These are phyloP conservation scores for Fusarium anguioides DNA, from an alignment of 2,329 filamentous ascomycete species.

Conservation along the genomic window DNA sequence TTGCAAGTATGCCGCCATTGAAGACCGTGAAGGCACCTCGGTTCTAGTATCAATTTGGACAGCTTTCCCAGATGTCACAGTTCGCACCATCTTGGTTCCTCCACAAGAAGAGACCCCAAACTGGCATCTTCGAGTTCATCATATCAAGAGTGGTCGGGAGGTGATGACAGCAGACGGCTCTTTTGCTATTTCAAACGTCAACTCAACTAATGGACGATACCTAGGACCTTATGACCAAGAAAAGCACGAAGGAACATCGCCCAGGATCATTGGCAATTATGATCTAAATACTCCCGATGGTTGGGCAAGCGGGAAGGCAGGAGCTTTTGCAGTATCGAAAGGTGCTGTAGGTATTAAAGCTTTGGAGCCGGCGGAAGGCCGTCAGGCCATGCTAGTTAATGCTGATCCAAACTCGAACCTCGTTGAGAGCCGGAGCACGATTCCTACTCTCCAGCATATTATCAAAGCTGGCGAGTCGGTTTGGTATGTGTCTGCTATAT, in stretches of 20 bases:
- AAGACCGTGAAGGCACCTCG: constrained; percentile 64
- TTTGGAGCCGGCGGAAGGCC: constrained; percentile 60
- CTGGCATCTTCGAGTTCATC: constrained; percentile 77
- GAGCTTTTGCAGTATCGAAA: constrained; percentile 67
- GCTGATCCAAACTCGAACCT: constrained; percentile 85
- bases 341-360: constrained; percentile 69
- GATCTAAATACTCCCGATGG: constrained; percentile 65
- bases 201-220: constrained; percentile 60
- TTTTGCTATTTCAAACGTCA: constrained; percentile 74
- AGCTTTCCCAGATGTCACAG: constrained; percentile 75
- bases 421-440: constrained; percentile 75
- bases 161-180: constrained; percentile 79
- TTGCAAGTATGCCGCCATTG: constrained; percentile 72
- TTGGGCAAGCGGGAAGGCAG: constrained; percentile 61
- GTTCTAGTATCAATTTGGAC: constrained; percentile 77
- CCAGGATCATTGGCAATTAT: constrained; percentile 70
- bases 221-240: constrained; percentile 61
- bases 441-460: constrained; percentile 75
- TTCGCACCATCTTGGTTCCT: constrained; percentile 74
- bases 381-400: constrained; percentile 74
- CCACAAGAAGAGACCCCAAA: constrained; percentile 67
- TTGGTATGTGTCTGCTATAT: constrained; percentile 79
- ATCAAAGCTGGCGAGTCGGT: constrained; percentile 66
- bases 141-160: constrained; percentile 67
- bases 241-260: constrained; percentile 62